phyloP scores from a whole-genome alignment of 768 basidiomycete species.

The Lactifluus subvellereus region DNA sequence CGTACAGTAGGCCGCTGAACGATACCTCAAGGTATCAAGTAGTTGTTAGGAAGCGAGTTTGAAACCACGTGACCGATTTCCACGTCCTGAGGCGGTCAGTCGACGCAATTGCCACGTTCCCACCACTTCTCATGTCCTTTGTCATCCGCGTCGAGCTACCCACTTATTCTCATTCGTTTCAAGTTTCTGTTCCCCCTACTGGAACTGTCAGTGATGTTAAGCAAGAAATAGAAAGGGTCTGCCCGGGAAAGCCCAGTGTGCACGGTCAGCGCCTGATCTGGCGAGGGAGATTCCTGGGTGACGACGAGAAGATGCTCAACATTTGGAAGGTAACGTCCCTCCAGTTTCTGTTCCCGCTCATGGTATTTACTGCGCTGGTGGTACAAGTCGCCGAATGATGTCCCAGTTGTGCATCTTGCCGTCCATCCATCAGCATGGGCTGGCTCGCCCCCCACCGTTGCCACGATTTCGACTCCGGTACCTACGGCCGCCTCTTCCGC shows the following conservation, averaged over 20 bases:
- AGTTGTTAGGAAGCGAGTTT: not conserved
- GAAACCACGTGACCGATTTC: constrained; percentile 14
- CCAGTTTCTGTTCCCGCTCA: not conserved
- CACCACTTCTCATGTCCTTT: constrained; percentile 23
- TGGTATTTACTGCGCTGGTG: not conserved
- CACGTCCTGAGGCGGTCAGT: constrained; percentile 9
- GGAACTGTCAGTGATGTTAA: constrained; percentile 61
- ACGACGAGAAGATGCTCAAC: constrained; percentile 58
- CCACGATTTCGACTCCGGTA: constrained; percentile 15
- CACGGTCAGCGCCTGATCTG: constrained; percentile 76
- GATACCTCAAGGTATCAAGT: not conserved
- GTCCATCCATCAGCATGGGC: constrained; percentile 80
- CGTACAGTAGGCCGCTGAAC: not conserved
- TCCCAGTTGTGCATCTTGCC: constrained; percentile 63
- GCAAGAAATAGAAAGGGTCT: constrained; percentile 52
- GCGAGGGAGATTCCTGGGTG: constrained; percentile 59
- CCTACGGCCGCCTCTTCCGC: not conserved
- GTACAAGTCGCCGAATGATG: constrained; percentile 47
- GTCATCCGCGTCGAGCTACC: constrained; percentile 66
- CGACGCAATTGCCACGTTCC: not conserved
- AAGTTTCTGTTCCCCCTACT: constrained; percentile 42
- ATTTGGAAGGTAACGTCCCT: constrained; percentile 59
- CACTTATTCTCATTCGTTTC: constrained; percentile 64
- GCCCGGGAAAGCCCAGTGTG: constrained; percentile 57
- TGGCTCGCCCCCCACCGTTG: constrained; percentile 41